These are phyloP conservation scores for Exophiala sp. DNA, from an alignment of 2,329 filamentous ascomycete genomes.

Conservation along the genomic window DNA sequence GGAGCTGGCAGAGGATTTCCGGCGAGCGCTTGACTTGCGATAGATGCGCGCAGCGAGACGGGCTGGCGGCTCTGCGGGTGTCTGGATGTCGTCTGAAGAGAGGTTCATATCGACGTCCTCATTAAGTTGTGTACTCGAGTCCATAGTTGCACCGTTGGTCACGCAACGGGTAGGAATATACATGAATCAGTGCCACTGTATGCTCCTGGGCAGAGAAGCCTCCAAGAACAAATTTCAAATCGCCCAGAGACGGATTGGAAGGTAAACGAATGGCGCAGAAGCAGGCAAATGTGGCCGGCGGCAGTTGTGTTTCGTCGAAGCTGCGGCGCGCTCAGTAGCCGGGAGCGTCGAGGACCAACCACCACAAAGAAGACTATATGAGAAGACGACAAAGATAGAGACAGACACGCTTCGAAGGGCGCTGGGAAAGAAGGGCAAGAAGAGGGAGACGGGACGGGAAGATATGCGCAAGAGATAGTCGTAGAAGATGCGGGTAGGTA, in stretches of 20 bases:
- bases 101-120: conserved; percentile 40
- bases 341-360: neutral
- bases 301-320: neutral
- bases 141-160: conserved; percentile 9
- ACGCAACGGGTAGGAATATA: neutral
- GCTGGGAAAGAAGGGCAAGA: neutral
- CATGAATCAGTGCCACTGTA: neutral
- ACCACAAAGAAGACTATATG: neutral
- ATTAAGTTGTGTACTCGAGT: conserved; percentile 9
- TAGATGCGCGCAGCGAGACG: conserved; percentile 60
- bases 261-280: conserved; percentile 8
- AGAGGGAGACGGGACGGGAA: neutral
- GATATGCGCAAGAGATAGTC: neutral
- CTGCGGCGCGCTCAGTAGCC: neutral
- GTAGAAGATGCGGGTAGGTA: too few species aligned
- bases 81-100: conserved; percentile 33
- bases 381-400: neutral
- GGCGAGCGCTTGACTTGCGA: conserved; percentile 46
- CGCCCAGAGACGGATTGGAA: conserved; percentile 4
- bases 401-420: neutral
- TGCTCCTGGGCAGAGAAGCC: neutral
- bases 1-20: conserved; percentile 57
- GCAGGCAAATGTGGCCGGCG: neutral
- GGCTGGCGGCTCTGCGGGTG: conserved; percentile 48
- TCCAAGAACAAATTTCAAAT: neutral